phyloP scores from a whole-genome alignment of 2,329 filamentous ascomycete species.

The Calonectria naviculata region DNA sequence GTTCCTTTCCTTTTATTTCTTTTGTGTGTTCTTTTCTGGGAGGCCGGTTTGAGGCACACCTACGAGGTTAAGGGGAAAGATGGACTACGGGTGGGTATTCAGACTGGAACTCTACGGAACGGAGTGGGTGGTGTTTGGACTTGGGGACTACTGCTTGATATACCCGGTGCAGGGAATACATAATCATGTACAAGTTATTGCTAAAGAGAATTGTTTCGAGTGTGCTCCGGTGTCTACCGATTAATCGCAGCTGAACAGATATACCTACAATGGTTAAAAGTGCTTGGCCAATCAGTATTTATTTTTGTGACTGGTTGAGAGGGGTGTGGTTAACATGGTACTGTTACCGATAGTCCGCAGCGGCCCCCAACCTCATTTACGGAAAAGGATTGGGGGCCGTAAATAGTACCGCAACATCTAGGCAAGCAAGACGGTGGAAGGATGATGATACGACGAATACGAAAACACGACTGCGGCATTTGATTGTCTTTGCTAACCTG shows the following conservation, averaged over 20 bases:
- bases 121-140: constrained; percentile 39
- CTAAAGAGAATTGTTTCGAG: constrained; percentile 19
- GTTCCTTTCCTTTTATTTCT: constrained; percentile 23
- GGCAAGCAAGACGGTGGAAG: too few species aligned
- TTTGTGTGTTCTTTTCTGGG: constrained; percentile 15
- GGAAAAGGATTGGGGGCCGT: too few species aligned
- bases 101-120: constrained; percentile 33
- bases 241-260: background rate
- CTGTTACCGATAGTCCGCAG: too few species aligned
- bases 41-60: constrained; percentile 20
- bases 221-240: background rate
- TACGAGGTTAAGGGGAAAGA: constrained; percentile 21
- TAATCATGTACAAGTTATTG: constrained; percentile 28
- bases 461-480: too few species aligned
- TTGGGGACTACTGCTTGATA: constrained; percentile 37
- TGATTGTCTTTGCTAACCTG: too few species aligned
- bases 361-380: too few species aligned
- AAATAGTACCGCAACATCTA: too few species aligned
- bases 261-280: background rate
- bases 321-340: too few species aligned
- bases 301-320: too few species aligned
- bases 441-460: too few species aligned
- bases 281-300: too few species aligned
- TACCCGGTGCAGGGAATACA: constrained; percentile 39
- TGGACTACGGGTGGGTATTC: constrained; percentile 28